These are phyloP conservation scores for Dictyostelium purpureum DNA, from an alignment of 78 protist species.

Conservation along the genomic window DNA sequence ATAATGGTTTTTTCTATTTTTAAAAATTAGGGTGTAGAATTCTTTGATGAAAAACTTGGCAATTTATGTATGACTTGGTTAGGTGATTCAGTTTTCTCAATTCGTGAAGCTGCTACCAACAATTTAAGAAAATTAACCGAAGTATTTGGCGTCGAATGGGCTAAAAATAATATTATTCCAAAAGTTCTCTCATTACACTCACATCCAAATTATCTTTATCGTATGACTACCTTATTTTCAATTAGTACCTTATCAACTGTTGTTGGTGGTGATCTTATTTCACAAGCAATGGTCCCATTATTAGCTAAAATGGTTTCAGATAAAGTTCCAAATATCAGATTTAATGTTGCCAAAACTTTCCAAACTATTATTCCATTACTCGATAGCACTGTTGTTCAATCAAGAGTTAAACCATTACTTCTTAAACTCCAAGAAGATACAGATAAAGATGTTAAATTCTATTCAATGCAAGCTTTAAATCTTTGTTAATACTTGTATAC, in stretches of 20 bases:
- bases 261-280: slow-evolving; percentile 80
- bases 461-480: slow-evolving; percentile 79
- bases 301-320: slow-evolving; percentile 81
- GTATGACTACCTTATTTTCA: slow-evolving; percentile 94
- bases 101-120: slow-evolving; percentile 92
- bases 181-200: slow-evolving; percentile 65
- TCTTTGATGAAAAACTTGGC: slow-evolving; percentile 90
- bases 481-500: slow-evolving; percentile 12
- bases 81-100: slow-evolving; percentile 90
- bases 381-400: slow-evolving; percentile 62
- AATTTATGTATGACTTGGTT: slow-evolving; percentile 92
- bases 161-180: slow-evolving; percentile 86
- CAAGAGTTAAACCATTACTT: slow-evolving; percentile 82
- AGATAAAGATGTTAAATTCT: slow-evolving; percentile 92
- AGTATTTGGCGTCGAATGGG: slow-evolving; percentile 95
- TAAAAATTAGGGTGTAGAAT: slow-evolving; percentile 80
- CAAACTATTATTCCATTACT: slow-evolving; percentile 51
- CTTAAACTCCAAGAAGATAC: slow-evolving; percentile 68
- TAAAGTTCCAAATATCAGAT: slow-evolving; percentile 95
- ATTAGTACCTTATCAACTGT: slow-evolving; percentile 84
- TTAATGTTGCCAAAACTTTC: slow-evolving; percentile 94
- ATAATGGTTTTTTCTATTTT: not conserved
- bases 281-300: slow-evolving; percentile 80
- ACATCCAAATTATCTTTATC: slow-evolving; percentile 90
- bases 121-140: slow-evolving; percentile 82